A percentile compares a stretch with the other conserved stretches of the same genome.
These are phyloP conservation scores for Isoetes taiwanensis DNA, from an alignment of 75 land plant species.

Conservation along the genomic window DNA sequence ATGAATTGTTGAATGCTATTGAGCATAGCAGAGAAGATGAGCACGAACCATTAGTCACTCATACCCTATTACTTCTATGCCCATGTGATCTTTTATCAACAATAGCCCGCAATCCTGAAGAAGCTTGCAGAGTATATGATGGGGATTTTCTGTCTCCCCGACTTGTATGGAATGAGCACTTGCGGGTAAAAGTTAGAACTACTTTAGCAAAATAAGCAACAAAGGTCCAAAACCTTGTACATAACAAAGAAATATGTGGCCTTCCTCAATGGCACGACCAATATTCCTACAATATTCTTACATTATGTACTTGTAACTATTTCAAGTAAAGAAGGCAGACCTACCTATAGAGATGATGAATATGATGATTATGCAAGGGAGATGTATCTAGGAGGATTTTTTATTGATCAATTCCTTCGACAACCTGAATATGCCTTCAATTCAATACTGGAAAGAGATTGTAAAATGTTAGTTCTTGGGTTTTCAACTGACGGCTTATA, in stretches of 20 bases:
- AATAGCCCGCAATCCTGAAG: slow-evolving; percentile 25
- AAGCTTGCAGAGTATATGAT: slow-evolving; percentile 31
- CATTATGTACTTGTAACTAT: slow-evolving; percentile 18
- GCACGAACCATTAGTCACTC: slow-evolving; percentile 21
- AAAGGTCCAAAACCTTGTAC: slow-evolving; percentile 13
- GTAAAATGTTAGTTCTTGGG: slow-evolving; percentile 35
- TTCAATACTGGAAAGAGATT: slow-evolving; percentile 22
- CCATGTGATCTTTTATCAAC: slow-evolving; percentile 31
- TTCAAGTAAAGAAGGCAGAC: slow-evolving; percentile 14
- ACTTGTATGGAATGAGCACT: slow-evolving; percentile 33
- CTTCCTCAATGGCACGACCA: slow-evolving; percentile 30
- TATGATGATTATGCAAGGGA: slow-evolving; percentile 29
- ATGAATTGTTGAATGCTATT: slow-evolving; percentile 31
- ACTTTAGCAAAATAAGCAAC: slow-evolving; percentile 15
- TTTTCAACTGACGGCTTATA: slow-evolving; percentile 9
- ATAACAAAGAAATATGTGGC: slow-evolving; percentile 1
- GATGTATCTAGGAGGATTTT: slow-evolving; percentile 37
- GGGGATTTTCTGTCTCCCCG: slow-evolving; percentile 20
- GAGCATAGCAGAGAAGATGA: slow-evolving; percentile 10
- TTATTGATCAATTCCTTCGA: slow-evolving; percentile 32
- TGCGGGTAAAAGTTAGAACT: slow-evolving; percentile 16
- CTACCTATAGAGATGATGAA: slow-evolving; percentile 21
- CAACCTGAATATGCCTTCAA: slow-evolving; percentile 32
- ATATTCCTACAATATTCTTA: slow-evolving; percentile 19
- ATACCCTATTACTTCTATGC: slow-evolving; percentile 14